Conservation (phyloP, 1,139 yeast species). For the Candida sanyaensis region DNA sequence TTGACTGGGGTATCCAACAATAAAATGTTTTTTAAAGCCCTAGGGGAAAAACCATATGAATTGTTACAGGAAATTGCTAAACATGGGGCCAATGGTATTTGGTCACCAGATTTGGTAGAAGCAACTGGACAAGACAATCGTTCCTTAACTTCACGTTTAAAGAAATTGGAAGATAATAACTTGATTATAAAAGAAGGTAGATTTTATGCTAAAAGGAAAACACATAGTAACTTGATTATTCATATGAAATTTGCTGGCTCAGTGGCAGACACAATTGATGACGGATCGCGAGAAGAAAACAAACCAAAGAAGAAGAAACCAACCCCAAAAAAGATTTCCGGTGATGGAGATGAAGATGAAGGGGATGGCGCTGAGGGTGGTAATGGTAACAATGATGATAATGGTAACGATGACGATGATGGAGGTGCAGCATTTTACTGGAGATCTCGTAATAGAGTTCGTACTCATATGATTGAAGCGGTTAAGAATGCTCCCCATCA, state of each 20-base stretch:
- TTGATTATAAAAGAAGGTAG: conserved; percentile 44
- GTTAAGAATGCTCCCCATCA: conserved; percentile 68
- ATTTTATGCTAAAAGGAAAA: conserved; percentile 45
- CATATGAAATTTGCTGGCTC: conserved; percentile 40
- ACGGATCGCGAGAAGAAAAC: conserved; percentile 24
- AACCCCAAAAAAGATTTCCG: conserved; percentile 6
- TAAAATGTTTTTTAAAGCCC: conserved; percentile 29
- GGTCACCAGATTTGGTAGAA: conserved; percentile 55
- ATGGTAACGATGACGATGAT: conserved; percentile 7
- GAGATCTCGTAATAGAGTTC: conserved; percentile 32
- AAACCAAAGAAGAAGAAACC: conserved; percentile 33
- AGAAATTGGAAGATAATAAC: conserved; percentile 50
- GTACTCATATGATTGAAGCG: conserved; percentile 48
- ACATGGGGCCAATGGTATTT: conserved; percentile 55
- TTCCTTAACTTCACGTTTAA: conserved; percentile 64
- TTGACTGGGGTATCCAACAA: conserved; percentile 41
- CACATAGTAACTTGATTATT: conserved; percentile 52
- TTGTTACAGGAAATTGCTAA: conserved; percentile 53
- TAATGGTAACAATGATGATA: background rate
- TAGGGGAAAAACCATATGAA: conserved; percentile 47
- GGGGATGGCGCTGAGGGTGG: background rate
- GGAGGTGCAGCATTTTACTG: conserved; percentile 18
- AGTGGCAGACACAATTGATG: background rate
- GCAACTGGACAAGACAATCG: conserved; percentile 71
- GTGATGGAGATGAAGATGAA: background rate